phyloP scores from a whole-genome alignment of 1,139 yeast species.

The Torulaspora globosa region DNA sequence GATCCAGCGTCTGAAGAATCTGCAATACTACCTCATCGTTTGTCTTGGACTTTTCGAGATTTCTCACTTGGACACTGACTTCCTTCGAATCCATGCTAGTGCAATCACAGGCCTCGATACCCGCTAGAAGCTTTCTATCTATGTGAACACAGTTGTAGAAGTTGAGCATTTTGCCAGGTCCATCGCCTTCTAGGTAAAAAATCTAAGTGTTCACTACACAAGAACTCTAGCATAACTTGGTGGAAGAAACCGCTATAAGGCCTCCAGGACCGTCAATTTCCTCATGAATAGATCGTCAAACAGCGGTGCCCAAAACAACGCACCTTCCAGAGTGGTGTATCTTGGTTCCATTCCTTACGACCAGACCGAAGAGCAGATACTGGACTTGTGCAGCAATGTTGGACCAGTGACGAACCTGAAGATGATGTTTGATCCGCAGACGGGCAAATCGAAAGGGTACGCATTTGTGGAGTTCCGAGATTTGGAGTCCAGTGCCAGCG shows the following conservation, averaged over 20 bases:
- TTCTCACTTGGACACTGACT: conserved; percentile 62
- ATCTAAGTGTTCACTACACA: not conserved
- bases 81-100: conserved; percentile 64
- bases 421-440: conserved; percentile 77
- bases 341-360: conserved; percentile 69
- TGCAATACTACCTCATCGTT: conserved; percentile 65
- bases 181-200: conserved; percentile 8
- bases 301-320: conserved; percentile 24
- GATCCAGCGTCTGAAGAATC: conserved; percentile 61
- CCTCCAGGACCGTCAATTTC: not conserved
- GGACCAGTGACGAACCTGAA: conserved; percentile 82
- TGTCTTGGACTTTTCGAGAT: conserved; percentile 63
- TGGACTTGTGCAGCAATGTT: conserved; percentile 41
- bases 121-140: not conserved
- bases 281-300: conserved; percentile 17
- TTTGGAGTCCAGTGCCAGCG: conserved; percentile 80
- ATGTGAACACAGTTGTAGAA: not conserved
- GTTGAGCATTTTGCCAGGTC: conserved; percentile 2
- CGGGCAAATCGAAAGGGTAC: conserved; percentile 89
- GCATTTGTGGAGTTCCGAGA: conserved; percentile 81
- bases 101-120: not conserved
- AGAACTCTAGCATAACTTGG: not conserved
- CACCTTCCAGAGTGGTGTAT: conserved; percentile 48
- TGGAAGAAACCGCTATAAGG: not conserved
- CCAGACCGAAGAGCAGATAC: conserved; percentile 84